Evolutionary conservation across 2,329 filamentous ascomycete species (phyloP), one percentile per base, ranked within the genome.

Genomic region (Dothistroma pini): DNA sequence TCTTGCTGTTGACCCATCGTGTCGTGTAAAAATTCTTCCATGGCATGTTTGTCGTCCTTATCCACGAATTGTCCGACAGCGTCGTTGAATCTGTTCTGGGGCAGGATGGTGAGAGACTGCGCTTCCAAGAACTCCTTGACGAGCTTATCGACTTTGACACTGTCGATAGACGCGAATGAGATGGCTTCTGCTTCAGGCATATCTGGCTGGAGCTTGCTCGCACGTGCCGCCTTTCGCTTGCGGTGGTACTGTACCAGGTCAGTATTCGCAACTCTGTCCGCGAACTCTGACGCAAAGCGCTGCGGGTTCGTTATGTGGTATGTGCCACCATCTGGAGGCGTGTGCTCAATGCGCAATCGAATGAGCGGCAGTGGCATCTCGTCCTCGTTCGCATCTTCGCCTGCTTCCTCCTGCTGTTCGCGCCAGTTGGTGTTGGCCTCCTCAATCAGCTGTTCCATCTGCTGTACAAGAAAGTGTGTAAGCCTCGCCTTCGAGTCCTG

Each of bases 291-390:
- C 0, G 93, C 97, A 71, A 97, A 97, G 9, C 95, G 87, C 73
- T 97, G 95, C 0, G 95, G 93, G 63, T 99, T 99, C 74, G 97
- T 95, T 65, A 89, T 88, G 67, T 97, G 90, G 70, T 91, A 99
- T 38, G 86, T 85, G 14, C 91, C 90, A 4, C 91, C 92, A 32
- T 96, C 91, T 0, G 89, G 89, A 0, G 92, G 87, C 0, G 90
- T 89, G 66, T 91, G 95, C 71, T 99, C 95, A 0, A 99, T 93
- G 63, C 93, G 91, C 16, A 99, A 83, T 21, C 95, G 86, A 44
- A 99, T 88, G 0, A 99, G 82, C 0, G 95, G 95, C 35, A 95
- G 78, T 0, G 93, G 81, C 58, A 87, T 83, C 0, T 83, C 81
- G 5, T 85, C 82, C 1, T 81, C 81, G 0, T 84, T 84, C 5